phyloP scores from a whole-genome alignment of 768 basidiomycete species.

The Epithele typhae region DNA sequence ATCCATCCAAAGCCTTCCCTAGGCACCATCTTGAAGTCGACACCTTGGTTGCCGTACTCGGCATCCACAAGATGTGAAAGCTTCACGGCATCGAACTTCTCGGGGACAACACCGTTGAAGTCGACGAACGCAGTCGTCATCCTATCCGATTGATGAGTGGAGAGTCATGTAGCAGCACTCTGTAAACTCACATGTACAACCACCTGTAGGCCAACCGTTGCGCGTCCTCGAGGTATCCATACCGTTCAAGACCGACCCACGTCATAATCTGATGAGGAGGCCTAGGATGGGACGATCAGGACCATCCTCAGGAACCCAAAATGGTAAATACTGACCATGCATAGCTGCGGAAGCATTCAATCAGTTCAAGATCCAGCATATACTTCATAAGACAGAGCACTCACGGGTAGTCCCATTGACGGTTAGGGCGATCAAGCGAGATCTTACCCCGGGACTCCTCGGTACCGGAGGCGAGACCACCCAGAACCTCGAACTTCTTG shows the following conservation, averaged over 20 bases:
- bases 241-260: constrained; percentile 96
- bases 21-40: constrained; percentile 97
- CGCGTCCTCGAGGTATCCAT: constrained; percentile 91
- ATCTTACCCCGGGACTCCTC: constrained; percentile 96
- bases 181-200: constrained; percentile 94
- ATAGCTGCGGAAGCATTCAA: constrained; percentile 53
- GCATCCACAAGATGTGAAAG: constrained; percentile 95
- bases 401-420: constrained; percentile 97
- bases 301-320: background rate
- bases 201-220: constrained; percentile 92
- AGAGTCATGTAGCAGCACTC: too few species aligned
- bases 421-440: constrained; percentile 92
- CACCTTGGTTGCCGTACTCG: constrained; percentile 93
- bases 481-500: constrained; percentile 94
- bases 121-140: constrained; percentile 94
- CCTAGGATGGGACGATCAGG: constrained; percentile 36
- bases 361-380: background rate
- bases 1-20: constrained; percentile 99
- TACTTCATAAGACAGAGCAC: too few species aligned
- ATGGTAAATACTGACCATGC: constrained; percentile 48
- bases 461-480: constrained; percentile 93
- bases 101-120: constrained; percentile 97
- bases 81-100: constrained; percentile 98
- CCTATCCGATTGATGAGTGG: constrained; percentile 35
- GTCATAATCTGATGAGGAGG: constrained; percentile 99